A percentile compares a stretch with the other conserved stretches of the same genome.
Evolutionary conservation across 805 yeast genomes (phyloP).

Genomic region (Lachancea sp.): DNA sequence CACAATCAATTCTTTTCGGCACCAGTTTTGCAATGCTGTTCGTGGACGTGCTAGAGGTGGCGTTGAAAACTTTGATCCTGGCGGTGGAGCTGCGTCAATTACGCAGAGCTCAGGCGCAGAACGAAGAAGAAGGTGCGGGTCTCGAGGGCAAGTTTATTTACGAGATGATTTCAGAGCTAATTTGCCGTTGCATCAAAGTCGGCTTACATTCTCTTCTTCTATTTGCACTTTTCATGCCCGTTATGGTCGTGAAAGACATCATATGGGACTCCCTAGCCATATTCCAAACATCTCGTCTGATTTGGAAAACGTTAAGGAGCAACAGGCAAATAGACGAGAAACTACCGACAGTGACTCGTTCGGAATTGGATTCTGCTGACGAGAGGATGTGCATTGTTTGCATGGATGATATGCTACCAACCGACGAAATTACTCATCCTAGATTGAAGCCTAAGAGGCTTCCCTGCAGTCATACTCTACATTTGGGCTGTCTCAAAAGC

Average conservation of each 20-base stretch:
- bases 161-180: constrained; percentile 50
- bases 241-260: constrained; percentile 45
- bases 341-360: constrained; percentile 54
- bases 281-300: constrained; percentile 33
- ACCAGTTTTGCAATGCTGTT: constrained; percentile 67
- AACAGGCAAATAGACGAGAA: constrained; percentile 57
- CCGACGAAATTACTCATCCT: constrained; percentile 25
- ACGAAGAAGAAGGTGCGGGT: constrained; percentile 40
- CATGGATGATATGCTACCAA: constrained; percentile 75
- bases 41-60: constrained; percentile 40
- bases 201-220: constrained; percentile 42
- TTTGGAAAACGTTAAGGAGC: constrained; percentile 38
- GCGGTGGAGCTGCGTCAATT: constrained; percentile 42
- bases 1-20: constrained; percentile 60
- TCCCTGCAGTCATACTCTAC: constrained; percentile 81
- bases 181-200: constrained; percentile 43
- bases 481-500: constrained; percentile 80
- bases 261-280: constrained; percentile 32
- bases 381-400: constrained; percentile 75
- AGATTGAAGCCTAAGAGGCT: constrained; percentile 66
- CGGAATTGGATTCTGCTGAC: constrained; percentile 56
- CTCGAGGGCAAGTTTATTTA: constrained; percentile 69
- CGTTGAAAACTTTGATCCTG: constrained; percentile 30
- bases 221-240: constrained; percentile 40
- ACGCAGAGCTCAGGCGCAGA: constrained; percentile 6